Evolutionary conservation across 208 protist genomes (phyloP).

Genomic region (Balamuthia mandrillaris): DNA sequence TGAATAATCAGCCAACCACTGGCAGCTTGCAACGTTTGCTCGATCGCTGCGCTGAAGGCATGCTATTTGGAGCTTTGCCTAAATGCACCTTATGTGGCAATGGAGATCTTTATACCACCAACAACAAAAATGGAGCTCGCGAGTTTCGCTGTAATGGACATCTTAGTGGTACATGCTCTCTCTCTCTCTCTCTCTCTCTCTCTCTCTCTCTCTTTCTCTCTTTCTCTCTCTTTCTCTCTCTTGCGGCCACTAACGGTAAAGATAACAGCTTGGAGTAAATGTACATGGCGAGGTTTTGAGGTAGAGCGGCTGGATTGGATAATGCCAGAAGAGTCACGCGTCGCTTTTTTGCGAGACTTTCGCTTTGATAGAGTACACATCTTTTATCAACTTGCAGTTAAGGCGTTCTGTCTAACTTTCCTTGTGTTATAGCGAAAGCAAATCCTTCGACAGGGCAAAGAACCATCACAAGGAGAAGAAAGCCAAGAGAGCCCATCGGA

Average conservation of each 20-base stretch:
- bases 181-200: too few relatives aligned
- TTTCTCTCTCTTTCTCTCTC: background rate
- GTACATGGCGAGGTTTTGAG: too few relatives aligned
- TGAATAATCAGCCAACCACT: too few relatives aligned
- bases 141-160: background rate
- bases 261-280: slow-evolving; percentile 9
- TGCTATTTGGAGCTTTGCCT: slow-evolving; percentile 22
- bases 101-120: background rate
- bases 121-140: background rate
- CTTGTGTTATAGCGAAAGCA: too few relatives aligned
- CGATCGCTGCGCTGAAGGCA: slow-evolving; percentile 8
- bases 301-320: too few relatives aligned
- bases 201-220: too few relatives aligned
- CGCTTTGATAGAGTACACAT: background rate
- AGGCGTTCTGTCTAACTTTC: too few relatives aligned
- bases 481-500: background rate
- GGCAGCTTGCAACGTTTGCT: background rate
- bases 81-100: background rate
- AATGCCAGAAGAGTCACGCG: too few relatives aligned
- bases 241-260: too few relatives aligned
- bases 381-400: too few relatives aligned
- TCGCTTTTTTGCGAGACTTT: background rate
- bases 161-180: background rate
- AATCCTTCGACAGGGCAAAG: background rate
- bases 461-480: background rate